These are phyloP conservation scores for Penicillium diatomitis DNA, from an alignment of 495 filamentous ascomycete species.

Conservation along the genomic window DNA sequence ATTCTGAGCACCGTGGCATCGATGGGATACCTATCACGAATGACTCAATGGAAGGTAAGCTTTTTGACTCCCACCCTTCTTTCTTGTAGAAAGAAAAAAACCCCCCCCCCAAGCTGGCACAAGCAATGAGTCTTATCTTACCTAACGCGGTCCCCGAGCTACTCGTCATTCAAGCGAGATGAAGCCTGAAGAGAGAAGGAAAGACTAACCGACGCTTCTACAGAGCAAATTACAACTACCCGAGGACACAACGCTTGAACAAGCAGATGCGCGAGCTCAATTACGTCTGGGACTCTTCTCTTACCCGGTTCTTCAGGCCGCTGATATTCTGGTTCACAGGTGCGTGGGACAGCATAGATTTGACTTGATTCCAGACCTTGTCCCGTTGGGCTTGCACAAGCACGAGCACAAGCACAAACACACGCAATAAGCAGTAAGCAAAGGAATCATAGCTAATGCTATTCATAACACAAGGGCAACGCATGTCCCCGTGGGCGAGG, in stretches of 20 bases:
- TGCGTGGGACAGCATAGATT: constrained; percentile 14
- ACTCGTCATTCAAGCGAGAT: no score
- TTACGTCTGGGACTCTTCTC: constrained; percentile 90
- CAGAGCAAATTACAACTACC: constrained; percentile 62
- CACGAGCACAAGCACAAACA: no score
- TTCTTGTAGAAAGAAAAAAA: background rate
- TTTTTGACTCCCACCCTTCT: background rate
- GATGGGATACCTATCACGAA: constrained; percentile 80
- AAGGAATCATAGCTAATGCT: constrained; percentile 9
- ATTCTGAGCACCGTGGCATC: constrained; percentile 83
- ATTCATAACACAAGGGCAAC: constrained; percentile 49
- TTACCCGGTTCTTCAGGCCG: constrained; percentile 91
- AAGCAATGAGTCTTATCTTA: no score
- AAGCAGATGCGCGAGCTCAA: constrained; percentile 42
- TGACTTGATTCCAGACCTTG: no score
- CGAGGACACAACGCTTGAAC: constrained; percentile 43
- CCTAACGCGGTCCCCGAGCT: no score
- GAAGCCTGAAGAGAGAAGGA: no score
- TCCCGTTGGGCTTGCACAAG: no score
- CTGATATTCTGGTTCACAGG: constrained; percentile 85
- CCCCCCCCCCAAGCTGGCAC: background rate
- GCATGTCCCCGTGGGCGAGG: constrained; percentile 91
- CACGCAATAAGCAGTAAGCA: background rate
- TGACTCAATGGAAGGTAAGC: constrained; percentile 97
- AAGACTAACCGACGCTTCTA: background rate